These are phyloP conservation scores for Wickerhamomyces rabaulensis DNA, from an alignment of 805 yeast species.

Conservation along the genomic window DNA sequence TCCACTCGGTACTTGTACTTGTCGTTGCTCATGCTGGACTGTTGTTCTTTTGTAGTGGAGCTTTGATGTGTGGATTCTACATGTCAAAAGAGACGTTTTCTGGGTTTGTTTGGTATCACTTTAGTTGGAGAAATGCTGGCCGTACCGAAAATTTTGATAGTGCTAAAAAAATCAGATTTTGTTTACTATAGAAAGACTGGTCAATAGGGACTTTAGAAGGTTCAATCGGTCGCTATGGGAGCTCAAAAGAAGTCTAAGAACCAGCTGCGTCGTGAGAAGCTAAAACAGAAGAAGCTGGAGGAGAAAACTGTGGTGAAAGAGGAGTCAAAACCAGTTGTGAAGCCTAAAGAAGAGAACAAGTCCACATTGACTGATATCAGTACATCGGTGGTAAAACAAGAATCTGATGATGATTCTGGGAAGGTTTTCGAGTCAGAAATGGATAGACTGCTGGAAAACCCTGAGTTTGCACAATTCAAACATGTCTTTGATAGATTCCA, in stretches of 20 bases:
- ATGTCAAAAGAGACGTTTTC: neutral
- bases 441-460: slow-evolving; percentile 22
- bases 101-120: too few relatives aligned
- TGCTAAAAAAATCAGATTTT: too few relatives aligned
- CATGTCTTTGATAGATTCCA: slow-evolving; percentile 32
- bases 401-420: neutral
- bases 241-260: slow-evolving; percentile 29
- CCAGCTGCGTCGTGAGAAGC: slow-evolving; percentile 29
- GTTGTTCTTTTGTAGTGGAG: neutral
- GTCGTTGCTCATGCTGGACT: slow-evolving; percentile 7
- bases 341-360: neutral
- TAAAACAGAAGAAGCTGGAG: slow-evolving; percentile 18
- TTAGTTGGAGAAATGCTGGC: neutral
- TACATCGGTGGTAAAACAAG: neutral
- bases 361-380: neutral
- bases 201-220: neutral
- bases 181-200: too few relatives aligned
- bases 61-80: neutral
- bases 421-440: slow-evolving; percentile 19
- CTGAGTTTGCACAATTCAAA: slow-evolving; percentile 30
- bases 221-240: neutral
- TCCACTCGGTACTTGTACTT: slow-evolving; percentile 82
- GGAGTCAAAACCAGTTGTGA: neutral
- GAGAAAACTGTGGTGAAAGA: neutral
- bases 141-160: neutral